phyloP scores from a whole-genome alignment of 192 early-diverging fungal species.

The Coemansia sp. region DNA sequence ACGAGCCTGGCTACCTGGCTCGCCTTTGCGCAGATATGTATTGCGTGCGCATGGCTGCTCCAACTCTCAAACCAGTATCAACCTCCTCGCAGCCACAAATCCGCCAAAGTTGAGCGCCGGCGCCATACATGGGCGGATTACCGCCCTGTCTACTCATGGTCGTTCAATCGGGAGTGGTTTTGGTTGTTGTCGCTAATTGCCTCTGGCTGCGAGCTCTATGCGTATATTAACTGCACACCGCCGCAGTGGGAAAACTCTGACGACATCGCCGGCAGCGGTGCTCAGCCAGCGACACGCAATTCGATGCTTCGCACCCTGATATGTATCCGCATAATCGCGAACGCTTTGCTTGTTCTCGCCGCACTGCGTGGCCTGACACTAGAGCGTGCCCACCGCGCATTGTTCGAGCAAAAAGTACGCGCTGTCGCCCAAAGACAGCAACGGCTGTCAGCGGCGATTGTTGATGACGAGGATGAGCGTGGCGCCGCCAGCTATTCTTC shows the following conservation, averaged over 20 bases:
- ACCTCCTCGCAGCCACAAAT: background rate
- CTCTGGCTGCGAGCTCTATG: constrained; percentile 38
- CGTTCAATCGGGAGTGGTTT: constrained; percentile 30
- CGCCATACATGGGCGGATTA: background rate
- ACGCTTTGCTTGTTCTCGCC: constrained; percentile 22
- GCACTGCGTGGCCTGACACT: constrained; percentile 23
- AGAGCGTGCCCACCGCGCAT: constrained; percentile 3
- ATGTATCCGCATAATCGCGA: constrained; percentile 37
- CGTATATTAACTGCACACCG: constrained; percentile 38
- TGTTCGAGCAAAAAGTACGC: constrained; percentile 4
- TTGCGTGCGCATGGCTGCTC: constrained; percentile 28
- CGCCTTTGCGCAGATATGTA: constrained; percentile 41
- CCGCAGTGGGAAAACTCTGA: constrained; percentile 1
- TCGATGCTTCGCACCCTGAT: constrained; percentile 49
- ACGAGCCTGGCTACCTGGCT: constrained; percentile 25
- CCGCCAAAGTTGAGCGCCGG: background rate
- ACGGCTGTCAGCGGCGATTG: background rate
- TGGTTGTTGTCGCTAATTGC: constrained; percentile 44
- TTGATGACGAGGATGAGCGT: constrained; percentile 1
- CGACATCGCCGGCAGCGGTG: background rate
- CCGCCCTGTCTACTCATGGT: constrained; percentile 17
- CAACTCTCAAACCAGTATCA: constrained; percentile 22
- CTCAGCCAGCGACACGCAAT: constrained; percentile 21
- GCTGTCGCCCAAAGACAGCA: background rate
- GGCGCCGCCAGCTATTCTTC: constrained; percentile 5